These are phyloP conservation scores for Aspergillus ostianus DNA, from an alignment of 495 filamentous ascomycete genomes.

Conservation along the genomic window DNA sequence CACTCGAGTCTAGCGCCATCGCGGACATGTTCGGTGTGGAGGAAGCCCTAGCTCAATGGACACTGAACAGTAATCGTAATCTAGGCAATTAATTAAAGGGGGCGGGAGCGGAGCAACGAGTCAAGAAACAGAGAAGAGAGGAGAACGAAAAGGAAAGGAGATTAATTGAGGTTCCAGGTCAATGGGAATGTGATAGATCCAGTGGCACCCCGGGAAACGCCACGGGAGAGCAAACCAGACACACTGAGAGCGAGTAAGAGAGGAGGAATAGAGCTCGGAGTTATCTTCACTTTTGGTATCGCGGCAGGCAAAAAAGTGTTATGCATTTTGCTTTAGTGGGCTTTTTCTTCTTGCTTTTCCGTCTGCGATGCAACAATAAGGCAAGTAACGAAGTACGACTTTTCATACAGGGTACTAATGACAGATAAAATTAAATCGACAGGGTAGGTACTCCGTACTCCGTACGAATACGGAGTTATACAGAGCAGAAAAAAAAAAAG, in stretches of 20 bases:
- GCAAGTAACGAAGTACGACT: not conserved
- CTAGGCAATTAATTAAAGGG: not conserved
- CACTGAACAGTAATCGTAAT: no score
- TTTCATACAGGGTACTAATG: not conserved
- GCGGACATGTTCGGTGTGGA: not conserved
- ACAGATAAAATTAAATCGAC: not conserved
- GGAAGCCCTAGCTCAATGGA: not conserved
- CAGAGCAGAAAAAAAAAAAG: no score
- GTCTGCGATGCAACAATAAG: not conserved
- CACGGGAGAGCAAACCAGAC: not conserved
- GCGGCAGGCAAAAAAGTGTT: not conserved
- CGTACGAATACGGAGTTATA: not conserved
- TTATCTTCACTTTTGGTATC: not conserved
- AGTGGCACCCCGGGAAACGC: slow-evolving; percentile 10
- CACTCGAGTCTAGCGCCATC: not conserved
- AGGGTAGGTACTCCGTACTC: not conserved
- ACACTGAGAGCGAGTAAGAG: no score
- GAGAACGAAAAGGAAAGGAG: not conserved
- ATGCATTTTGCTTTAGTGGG: not conserved
- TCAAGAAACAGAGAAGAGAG: not conserved
- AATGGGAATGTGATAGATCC: slow-evolving; percentile 23
- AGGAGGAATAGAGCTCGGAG: not conserved
- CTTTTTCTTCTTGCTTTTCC: not conserved
- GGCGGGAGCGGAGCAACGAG: not conserved
- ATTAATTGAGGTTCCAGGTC: slow-evolving; percentile 19